Conservation (phyloP, 1,139 yeast species). For the Geotrichum siamense region DNA sequence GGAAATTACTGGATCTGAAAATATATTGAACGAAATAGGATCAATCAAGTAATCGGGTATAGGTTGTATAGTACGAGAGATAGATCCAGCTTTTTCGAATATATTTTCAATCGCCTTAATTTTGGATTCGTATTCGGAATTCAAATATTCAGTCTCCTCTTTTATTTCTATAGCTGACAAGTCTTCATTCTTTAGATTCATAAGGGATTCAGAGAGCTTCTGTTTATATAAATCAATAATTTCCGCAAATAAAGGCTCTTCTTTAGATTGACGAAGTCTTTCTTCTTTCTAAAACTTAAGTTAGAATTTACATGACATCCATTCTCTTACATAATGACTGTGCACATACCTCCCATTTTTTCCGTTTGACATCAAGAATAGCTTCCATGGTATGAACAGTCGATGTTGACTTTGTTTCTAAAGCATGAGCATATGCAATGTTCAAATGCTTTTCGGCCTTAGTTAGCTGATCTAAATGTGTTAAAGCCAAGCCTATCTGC, state of each 20-base stretch:
- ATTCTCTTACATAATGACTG: no score
- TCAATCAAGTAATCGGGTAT: constrained; percentile 43
- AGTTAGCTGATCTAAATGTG: constrained; percentile 27
- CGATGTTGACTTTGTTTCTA: constrained; percentile 27
- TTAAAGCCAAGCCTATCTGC: constrained; percentile 29
- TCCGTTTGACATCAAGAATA: constrained; percentile 29
- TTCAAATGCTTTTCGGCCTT: constrained; percentile 32
- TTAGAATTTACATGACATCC: no score
- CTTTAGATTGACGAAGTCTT: constrained; percentile 20
- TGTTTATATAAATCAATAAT: constrained; percentile 28
- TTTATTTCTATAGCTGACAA: constrained; percentile 22
- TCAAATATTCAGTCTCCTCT: constrained; percentile 27
- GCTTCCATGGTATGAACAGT: constrained; percentile 29
- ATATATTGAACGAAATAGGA: constrained; percentile 44
- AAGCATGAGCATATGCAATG: constrained; percentile 33
- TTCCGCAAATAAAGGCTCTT: constrained; percentile 30
- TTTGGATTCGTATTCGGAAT: constrained; percentile 28
- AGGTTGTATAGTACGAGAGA: constrained; percentile 21
- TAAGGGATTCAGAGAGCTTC: constrained; percentile 24
- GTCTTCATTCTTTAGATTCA: constrained; percentile 19
- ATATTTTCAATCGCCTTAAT: constrained; percentile 24
- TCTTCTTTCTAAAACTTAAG: no score
- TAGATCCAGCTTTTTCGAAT: not conserved
- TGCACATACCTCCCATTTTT: constrained; percentile 19
- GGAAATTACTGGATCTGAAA: constrained; percentile 44